Base-by-base conservation (phyloP, 805 yeast species). In the Ogataea neopini region DNA sequence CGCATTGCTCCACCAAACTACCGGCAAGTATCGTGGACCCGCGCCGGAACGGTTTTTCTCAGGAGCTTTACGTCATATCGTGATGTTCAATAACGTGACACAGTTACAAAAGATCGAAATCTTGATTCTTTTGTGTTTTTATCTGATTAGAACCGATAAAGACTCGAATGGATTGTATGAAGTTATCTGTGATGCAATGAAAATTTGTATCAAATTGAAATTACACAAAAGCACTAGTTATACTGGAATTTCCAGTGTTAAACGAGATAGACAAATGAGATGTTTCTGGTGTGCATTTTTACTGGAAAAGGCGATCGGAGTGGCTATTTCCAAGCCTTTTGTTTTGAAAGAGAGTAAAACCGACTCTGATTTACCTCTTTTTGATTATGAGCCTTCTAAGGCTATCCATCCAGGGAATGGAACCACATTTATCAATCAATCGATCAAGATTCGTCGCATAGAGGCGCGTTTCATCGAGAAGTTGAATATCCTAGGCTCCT, bases 241-340 rank as follows among this genome's bases (percentile, higher is more conserved):
- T 53, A 47, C 56, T 34, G 61, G 61, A 26, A 58, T 67, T 20
- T 32, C 62, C 13, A 25, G 53, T 19, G 56, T 56, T 25, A 42
- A 54, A 17, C 55, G 53, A 44, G 72, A 74, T 51, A 69, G 70
- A 44, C 74, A 71, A 56, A 62, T 80, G 63, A 70, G 86, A 52
- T 64, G 79, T 14, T 83, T 83, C 67, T 83, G 87, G 87, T 78
- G 84, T 59, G 76, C 77, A 6, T 83, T 81, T 59, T 57, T 80
- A n/a, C 58, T 80, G 38, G 88, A 83, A 57, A 74, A 85, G 58
- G 74, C 81, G 66, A 78, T 81, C 41, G 76, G 83, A 32, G 76
- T 81, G 32, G 79, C 85, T 7, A 81, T 83, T 10, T 83, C 85
- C 4, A 78, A 77, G 57, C 79, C 80, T 1, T 80, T 77, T 55